phyloP scores from a whole-genome alignment of 1,139 yeast species.

The Yamadazyma kanchanaburiensis region DNA sequence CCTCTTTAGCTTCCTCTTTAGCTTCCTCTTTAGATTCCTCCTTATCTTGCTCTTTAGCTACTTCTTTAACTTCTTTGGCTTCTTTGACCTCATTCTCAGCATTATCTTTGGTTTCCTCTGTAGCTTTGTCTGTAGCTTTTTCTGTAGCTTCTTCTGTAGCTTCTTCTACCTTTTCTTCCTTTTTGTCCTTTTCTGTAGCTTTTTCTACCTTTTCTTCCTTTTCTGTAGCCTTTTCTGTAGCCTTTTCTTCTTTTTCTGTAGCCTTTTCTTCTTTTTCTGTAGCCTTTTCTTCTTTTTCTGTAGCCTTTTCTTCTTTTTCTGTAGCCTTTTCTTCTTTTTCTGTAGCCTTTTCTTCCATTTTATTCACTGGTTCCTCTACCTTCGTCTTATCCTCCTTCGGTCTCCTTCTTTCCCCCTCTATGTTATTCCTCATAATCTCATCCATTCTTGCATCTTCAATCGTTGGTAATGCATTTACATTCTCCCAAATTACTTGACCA shows the following conservation, averaged over 20 bases:
- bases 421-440: conserved; percentile 40
- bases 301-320: not conserved
- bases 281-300: not conserved
- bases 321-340: not conserved
- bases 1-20: conserved; percentile 7
- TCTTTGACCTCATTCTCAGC: conserved; percentile 2
- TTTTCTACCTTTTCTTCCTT: not conserved
- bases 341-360: not conserved
- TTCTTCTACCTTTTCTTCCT: not conserved
- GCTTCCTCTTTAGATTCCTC: conserved; percentile 5
- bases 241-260: not conserved
- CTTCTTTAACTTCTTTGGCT: not conserved
- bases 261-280: not conserved
- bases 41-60: too few species aligned
- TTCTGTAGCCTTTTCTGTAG: not conserved
- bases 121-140: not conserved
- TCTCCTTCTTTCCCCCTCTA: conserved; percentile 16
- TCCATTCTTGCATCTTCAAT: conserved; percentile 50
- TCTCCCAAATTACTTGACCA: conserved; percentile 65
- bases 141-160: conserved; percentile 1
- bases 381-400: not conserved
- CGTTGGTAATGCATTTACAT: conserved; percentile 54
- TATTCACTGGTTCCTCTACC: not conserved
- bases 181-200: not conserved
- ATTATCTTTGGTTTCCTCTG: conserved; percentile 3